phyloP scores from a whole-genome alignment of 768 basidiomycete species.

The Russula brevipes region DNA sequence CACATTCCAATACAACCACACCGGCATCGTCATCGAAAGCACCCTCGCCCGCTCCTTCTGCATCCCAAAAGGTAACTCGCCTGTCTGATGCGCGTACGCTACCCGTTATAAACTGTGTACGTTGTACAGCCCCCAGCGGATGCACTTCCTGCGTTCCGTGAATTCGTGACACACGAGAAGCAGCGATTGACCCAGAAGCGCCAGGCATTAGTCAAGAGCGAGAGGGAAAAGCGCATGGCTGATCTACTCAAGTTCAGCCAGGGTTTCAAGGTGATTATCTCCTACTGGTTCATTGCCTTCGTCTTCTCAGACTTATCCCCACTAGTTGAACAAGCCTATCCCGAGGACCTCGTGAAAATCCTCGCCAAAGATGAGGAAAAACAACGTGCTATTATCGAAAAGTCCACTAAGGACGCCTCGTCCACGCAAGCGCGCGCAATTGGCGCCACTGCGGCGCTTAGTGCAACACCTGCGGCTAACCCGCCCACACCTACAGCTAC shows the following conservation, averaged over 20 bases:
- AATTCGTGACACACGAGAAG: constrained; percentile 90
- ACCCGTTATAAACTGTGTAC: constrained; percentile 11
- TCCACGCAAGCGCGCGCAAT: constrained; percentile 67
- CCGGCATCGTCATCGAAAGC: constrained; percentile 49
- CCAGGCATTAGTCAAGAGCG: constrained; percentile 81
- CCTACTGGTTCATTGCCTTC: background rate
- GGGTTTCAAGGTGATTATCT: constrained; percentile 76
- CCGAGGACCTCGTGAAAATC: constrained; percentile 88
- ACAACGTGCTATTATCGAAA: constrained; percentile 77
- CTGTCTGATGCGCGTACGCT: background rate
- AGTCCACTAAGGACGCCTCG: constrained; percentile 61
- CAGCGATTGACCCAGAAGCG: constrained; percentile 87
- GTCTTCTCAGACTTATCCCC: background rate
- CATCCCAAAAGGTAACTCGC: constrained; percentile 47
- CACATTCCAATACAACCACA: constrained; percentile 38
- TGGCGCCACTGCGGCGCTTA: constrained; percentile 33
- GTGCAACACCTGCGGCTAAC: constrained; percentile 43
- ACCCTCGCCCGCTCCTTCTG: constrained; percentile 58
- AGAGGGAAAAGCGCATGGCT: constrained; percentile 92
- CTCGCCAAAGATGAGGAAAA: constrained; percentile 92
- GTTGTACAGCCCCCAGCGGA: constrained; percentile 57
- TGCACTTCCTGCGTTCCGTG: constrained; percentile 78
- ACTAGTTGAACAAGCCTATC: constrained; percentile 86
- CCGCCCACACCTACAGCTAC: constrained; percentile 30
- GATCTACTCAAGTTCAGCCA: constrained; percentile 91